Evolutionary conservation across 768 basidiomycete species (phyloP).

Genomic region (Pulveroboletus sp.): DNA sequence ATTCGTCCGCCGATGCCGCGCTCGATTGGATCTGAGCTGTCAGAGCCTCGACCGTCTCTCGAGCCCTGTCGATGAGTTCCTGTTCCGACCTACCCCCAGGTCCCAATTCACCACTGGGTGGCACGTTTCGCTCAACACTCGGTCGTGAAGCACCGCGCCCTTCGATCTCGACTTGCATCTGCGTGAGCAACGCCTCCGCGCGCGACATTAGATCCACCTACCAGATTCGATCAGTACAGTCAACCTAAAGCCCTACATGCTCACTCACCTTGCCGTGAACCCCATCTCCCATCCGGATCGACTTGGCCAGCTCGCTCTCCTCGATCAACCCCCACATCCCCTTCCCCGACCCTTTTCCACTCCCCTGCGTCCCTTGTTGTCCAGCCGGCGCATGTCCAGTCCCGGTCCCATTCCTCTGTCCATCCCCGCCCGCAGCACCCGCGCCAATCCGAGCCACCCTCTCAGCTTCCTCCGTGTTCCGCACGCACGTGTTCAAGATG

Average conservation of each 20-base stretch:
- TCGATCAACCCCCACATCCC: constrained; percentile 85
- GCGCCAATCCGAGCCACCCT: constrained; percentile 17
- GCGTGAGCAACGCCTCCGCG: constrained; percentile 40
- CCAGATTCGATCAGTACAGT: not conserved
- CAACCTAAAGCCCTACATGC: too few relatives aligned
- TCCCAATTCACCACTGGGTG: not conserved
- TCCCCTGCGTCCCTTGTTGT: constrained; percentile 24
- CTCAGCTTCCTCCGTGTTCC: constrained; percentile 91
- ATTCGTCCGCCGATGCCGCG: constrained; percentile 46
- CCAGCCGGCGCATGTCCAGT: constrained; percentile 11
- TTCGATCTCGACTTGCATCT: constrained; percentile 31
- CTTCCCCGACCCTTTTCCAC: constrained; percentile 56
- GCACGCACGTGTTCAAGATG: constrained; percentile 83
- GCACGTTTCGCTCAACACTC: too few relatives aligned
- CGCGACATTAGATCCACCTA: constrained; percentile 22
- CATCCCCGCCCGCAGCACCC: not conserved
- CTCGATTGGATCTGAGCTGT: constrained; percentile 45
- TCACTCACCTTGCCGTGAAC: constrained; percentile 38
- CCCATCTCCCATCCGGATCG: constrained; percentile 48
- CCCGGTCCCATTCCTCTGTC: not conserved
- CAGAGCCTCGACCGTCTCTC: constrained; percentile 50
- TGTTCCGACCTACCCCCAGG: not conserved
- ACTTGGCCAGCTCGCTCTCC: constrained; percentile 75
- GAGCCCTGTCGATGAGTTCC: constrained; percentile 49
- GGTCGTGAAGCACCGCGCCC: too few relatives aligned